These are phyloP conservation scores for Mycena citricolor DNA, from an alignment of 1,284 basidiomycete species.

Conservation along the genomic window DNA sequence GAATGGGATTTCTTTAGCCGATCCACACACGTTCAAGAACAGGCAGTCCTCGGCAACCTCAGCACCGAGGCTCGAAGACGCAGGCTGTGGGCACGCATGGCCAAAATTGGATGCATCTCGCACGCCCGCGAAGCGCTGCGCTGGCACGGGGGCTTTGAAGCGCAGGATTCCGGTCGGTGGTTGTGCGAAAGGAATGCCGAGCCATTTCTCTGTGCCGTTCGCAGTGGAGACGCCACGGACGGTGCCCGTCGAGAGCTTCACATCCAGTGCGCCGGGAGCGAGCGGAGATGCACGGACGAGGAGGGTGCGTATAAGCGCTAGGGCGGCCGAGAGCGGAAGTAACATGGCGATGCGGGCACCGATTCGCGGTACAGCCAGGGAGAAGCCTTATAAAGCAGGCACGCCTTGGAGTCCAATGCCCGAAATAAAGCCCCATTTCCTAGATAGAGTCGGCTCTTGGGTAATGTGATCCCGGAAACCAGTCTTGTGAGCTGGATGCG, in stretches of 20 bases:
- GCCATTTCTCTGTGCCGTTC: conserved; percentile 51
- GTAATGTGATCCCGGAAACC: too few relatives aligned
- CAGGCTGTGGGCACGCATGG: conserved; percentile 56
- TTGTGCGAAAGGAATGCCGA: conserved; percentile 33
- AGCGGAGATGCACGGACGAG: conserved; percentile 16
- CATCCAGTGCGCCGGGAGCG: conserved; percentile 32
- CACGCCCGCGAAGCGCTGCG: conserved; percentile 31
- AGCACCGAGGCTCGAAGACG: conserved; percentile 41
- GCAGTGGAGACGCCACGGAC: conserved; percentile 44
- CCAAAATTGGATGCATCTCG: conserved; percentile 52
- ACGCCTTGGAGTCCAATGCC: too few relatives aligned
- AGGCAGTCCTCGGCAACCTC: conserved; percentile 56
- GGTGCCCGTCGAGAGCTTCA: conserved; percentile 41
- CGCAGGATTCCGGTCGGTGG: conserved; percentile 25
- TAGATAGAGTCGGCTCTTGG: too few relatives aligned
- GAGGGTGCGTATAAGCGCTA: too few relatives aligned
- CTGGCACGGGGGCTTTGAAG: conserved; percentile 47
- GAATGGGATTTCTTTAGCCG: neutral
- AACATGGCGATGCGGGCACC: too few relatives aligned
- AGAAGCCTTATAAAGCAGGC: too few relatives aligned
- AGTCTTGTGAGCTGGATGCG: too few relatives aligned
- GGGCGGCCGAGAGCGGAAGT: too few relatives aligned
- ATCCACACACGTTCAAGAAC: conserved; percentile 45
- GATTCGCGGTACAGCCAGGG: too few relatives aligned
- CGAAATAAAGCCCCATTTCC: too few relatives aligned